Conservation (phyloP, 225 moss, liverwort and hornwort species). For the Pseudisothecium myosuroides region DNA sequence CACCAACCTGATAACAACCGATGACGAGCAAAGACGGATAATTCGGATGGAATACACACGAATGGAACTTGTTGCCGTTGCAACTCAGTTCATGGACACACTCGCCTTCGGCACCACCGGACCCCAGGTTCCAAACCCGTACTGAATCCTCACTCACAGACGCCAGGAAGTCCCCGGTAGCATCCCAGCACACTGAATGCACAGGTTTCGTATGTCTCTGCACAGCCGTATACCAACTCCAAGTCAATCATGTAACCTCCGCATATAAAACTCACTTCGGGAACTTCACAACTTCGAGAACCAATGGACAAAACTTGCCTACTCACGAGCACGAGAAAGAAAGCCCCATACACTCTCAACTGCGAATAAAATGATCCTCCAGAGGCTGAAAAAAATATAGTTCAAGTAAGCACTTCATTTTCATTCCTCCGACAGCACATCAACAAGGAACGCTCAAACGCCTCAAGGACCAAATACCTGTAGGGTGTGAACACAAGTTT, state of each 20-base stretch:
- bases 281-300: neutral
- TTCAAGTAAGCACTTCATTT: neutral
- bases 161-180: conserved; percentile 89
- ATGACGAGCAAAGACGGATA: conserved; percentile 95
- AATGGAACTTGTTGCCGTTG: conserved; percentile 98
- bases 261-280: neutral
- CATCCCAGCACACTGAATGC: conserved; percentile 99
- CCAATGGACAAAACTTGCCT: neutral
- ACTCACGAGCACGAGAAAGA: neutral
- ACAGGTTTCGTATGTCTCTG: conserved; percentile 99
- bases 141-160: conserved; percentile 99
- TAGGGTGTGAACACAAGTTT: conserved; percentile 73
- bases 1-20: conserved; percentile 91
- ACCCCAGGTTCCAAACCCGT: conserved; percentile 93
- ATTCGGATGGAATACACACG: conserved; percentile 98
- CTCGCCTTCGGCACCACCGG: conserved; percentile 76
- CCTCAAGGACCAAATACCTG: conserved; percentile 33
- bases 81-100: conserved; percentile 98
- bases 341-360: neutral
- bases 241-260: neutral
- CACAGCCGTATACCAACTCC: neutral
- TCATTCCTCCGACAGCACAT: neutral
- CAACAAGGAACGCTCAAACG: neutral
- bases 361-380: neutral
- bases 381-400: neutral